Evolutionary conservation across 441 rosid species (phyloP), one percentile per base, ranked within the genome.

Genomic region (Metrosideros polymorpha): DNA sequence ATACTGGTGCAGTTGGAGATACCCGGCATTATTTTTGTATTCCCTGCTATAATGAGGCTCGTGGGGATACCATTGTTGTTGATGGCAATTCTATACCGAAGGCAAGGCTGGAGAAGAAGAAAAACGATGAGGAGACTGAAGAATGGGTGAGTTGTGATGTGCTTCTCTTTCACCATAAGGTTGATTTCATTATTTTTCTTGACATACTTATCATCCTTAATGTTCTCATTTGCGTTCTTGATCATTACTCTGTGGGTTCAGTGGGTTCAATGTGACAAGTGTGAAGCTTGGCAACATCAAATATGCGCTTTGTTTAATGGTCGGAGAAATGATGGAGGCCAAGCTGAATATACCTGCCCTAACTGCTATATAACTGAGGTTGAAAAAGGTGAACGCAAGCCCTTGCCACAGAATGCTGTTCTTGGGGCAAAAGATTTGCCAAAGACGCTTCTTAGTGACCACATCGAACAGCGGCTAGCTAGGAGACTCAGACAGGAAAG

Each of bases 201-300:
- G 43, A 90, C 82, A 87, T 83, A 35, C 63, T 77, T 79, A 90
- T 85, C 85, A 35, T 59, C 30, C 79, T 89, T 86, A 55, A 87
- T 89, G 30, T 59, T 88, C 85, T 54, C 49, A 75, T 24, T 24
- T 42, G 47, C 29, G 7, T 42, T 39, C 29, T 75, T 24, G 49
- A 71, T 71, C 17, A 71, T 71, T 71, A 39, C 49, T 71, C 82
- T 71, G 3, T 71, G 82, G 84, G 39, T 90, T 91, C 95, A 98
- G 99, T 98, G 99, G 99, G 99, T 98, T 90, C 99, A 98, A 90
- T 98, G 99, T 93, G 99, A 98, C 93, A 97, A 95, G 87, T 98
- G 99, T 90, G 99, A 98, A 90, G 98, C 99, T 49, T 98, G 99
- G 99, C 99, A 98, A 90, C 99, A 98, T 92, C 99, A 98, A 89